Percentiles rank a stretch among this genome's conserved stretches.
These are phyloP conservation scores for Hortiboletus campestris DNA, from an alignment of 768 basidiomycete genomes.

Conservation along the genomic window DNA sequence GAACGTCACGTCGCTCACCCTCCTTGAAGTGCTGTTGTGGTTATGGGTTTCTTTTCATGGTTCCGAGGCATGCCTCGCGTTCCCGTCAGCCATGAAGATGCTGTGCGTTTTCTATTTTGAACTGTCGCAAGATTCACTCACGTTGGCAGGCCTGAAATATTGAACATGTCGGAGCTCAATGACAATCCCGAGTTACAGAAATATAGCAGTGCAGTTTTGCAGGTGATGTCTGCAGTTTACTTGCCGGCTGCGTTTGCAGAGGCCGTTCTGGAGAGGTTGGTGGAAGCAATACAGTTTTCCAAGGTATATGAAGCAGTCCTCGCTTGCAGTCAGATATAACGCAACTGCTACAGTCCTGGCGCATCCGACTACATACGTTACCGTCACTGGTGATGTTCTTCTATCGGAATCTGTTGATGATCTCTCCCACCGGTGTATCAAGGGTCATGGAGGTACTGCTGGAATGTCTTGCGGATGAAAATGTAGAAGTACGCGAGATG, in stretches of 20 bases:
- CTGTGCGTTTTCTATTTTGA: slow-evolving; percentile 51
- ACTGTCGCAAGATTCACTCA: slow-evolving; percentile 1
- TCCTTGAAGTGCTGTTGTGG: slow-evolving; percentile 68
- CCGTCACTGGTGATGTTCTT: slow-evolving; percentile 90
- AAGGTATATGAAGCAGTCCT: slow-evolving; percentile 44
- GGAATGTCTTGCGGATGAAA: slow-evolving; percentile 84
- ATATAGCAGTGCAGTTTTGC: slow-evolving; percentile 77
- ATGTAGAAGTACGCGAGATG: slow-evolving; percentile 91
- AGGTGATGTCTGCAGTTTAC: slow-evolving; percentile 79
- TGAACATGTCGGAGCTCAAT: slow-evolving; percentile 88
- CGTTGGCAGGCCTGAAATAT: slow-evolving; percentile 69
- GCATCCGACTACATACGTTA: slow-evolving; percentile 81
- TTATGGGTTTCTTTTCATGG: slow-evolving; percentile 76
- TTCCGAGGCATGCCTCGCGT: slow-evolving; percentile 68
- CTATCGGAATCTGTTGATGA: slow-evolving; percentile 81
- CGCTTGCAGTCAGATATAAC: slow-evolving; percentile 10
- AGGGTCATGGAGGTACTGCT: slow-evolving; percentile 81
- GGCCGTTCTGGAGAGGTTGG: slow-evolving; percentile 58
- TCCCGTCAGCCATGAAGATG: slow-evolving; percentile 74
- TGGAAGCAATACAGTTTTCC: slow-evolving; percentile 73
- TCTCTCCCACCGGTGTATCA: slow-evolving; percentile 63
- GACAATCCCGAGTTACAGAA: slow-evolving; percentile 81
- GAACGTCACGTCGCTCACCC: slow-evolving; percentile 13
- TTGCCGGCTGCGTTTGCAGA: slow-evolving; percentile 66
- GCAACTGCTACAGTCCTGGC: slow-evolving; percentile 66